These are phyloP conservation scores for Leonotis leonurus DNA, from an alignment of 257 asterid species.

Conservation along the genomic window DNA sequence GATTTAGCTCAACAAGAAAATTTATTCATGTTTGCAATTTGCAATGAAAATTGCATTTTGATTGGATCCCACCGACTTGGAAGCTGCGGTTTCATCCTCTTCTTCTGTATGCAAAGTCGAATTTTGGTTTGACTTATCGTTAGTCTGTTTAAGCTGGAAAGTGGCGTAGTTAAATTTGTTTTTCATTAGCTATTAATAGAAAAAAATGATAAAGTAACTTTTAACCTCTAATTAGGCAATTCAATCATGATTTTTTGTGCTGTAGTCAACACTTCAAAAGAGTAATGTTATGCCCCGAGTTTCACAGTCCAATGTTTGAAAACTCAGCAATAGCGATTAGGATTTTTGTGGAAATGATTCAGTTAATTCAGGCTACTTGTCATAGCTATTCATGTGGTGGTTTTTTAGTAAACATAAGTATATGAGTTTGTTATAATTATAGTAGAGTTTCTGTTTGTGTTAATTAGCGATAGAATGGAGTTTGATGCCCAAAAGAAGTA, in stretches of 20 bases:
- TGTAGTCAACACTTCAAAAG: too few relatives aligned
- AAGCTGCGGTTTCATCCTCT: neutral
- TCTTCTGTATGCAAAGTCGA: neutral
- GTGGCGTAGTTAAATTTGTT: neutral
- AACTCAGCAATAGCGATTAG: neutral
- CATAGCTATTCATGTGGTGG: too few relatives aligned
- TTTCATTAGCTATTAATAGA: neutral
- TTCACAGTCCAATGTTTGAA: too few relatives aligned
- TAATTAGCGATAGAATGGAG: conserved; percentile 5
- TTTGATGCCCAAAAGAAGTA: conserved; percentile 1
- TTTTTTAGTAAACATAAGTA: too few relatives aligned
- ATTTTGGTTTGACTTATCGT: too few relatives aligned
- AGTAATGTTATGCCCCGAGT: neutral
- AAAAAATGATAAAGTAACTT: too few relatives aligned
- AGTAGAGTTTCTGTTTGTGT: neutral
- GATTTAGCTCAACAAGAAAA: neutral
- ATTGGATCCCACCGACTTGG: neutral
- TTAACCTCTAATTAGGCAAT: neutral
- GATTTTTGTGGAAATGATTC: neutral
- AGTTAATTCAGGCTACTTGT: neutral
- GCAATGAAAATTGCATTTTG: neutral
- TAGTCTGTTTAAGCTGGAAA: neutral
- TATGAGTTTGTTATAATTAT: too few relatives aligned
- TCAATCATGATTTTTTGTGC: too few relatives aligned
- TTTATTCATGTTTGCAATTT: neutral